Evolutionary conservation across 2,329 filamentous ascomycete species (phyloP), one percentile per base, ranked within the genome.

Genomic region (Trichoderma koningii): DNA sequence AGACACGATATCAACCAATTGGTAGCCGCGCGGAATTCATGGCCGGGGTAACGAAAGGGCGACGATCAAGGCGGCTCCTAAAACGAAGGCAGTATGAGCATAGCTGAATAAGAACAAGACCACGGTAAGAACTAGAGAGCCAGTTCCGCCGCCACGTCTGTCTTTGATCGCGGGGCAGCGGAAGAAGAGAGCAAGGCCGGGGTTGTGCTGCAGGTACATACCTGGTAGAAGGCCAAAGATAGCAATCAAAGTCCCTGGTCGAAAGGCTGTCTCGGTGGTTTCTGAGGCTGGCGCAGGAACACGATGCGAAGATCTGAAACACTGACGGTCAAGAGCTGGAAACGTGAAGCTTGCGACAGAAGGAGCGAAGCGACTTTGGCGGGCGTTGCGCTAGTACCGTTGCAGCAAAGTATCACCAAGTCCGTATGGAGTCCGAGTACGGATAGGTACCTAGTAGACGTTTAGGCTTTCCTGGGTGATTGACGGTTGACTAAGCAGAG

Each of bases 1-100:
- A 19, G 26, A 64, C 38, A 52, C 44, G 53, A 50, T 64, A 44
- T 38, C 57, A 52, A 45, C 19, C 44, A 64, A 57, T 52, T 50
- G 62, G 14, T n/a, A 52, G 41, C n/a, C 10, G 53, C 34, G 45
- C 62, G 57, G 17, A 15, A 26, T 57, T 59, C 26, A 64, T 63
- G 19, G 26, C 62, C 34, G 38, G 34, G 48, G 44, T 38, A 26
- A 42, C 34, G 42, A 14, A 17, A 21, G 10, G 26, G 41, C 55
- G 44, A n/a, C 2, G 7, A 38, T 34, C 10, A 23, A 21, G 15
- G 12, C n/a, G 44, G 48, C 34, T 53, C 38, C 60, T 45, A 63
- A 44, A 12, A 38, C 48, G 7, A 44, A 38, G 50, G 50, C 60
- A 28, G 42, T 47, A 59, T 59, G 19, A 59, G 55, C 55, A 59